phyloP scores from a whole-genome alignment of 1,284 basidiomycete species.

The Cutaneotrichosporon cutaneum region DNA sequence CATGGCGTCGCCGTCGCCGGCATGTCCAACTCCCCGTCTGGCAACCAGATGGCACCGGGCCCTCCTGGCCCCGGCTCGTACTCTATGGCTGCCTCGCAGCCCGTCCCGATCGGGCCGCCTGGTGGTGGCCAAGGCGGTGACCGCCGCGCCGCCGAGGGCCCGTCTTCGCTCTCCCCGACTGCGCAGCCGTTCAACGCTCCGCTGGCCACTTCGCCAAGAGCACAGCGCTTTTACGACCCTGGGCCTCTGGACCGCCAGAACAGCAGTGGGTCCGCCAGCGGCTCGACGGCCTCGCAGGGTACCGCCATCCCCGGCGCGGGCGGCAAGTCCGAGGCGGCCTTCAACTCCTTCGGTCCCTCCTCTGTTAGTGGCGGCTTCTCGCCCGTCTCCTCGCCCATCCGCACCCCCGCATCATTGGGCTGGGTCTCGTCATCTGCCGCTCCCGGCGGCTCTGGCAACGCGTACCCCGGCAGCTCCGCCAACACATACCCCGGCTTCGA shows the following conservation, averaged over 20 bases:
- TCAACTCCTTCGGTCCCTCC: slow-evolving; percentile 22
- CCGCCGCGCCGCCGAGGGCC: slow-evolving; percentile 16
- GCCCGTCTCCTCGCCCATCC: slow-evolving; percentile 43
- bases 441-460: slow-evolving; percentile 14
- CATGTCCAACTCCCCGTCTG: slow-evolving; percentile 30
- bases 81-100: slow-evolving; percentile 17
- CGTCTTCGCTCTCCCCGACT: slow-evolving; percentile 44
- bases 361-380: slow-evolving; percentile 30
- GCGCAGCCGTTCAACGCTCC: slow-evolving; percentile 47
- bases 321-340: slow-evolving; percentile 15
- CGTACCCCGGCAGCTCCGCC: slow-evolving; percentile 18
- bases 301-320: slow-evolving; percentile 4
- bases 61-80: slow-evolving; percentile 4
- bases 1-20: slow-evolving; percentile 49
- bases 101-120: slow-evolving; percentile 20
- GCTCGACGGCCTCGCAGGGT: slow-evolving; percentile 1
- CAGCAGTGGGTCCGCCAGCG: slow-evolving; percentile 2
- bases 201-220: slow-evolving; percentile 41
- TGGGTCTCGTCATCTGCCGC: slow-evolving; percentile 34
- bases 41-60: slow-evolving; percentile 15
- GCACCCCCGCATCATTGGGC: slow-evolving; percentile 40
- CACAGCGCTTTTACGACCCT: slow-evolving; percentile 33
- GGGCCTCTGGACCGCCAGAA: slow-evolving; percentile 6
- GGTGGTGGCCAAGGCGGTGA: slow-evolving; percentile 19
- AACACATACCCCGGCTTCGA: slow-evolving; percentile 22